Conservation (phyloP, 805 yeast genomes). For the Barnettozyma populi region DNA sequence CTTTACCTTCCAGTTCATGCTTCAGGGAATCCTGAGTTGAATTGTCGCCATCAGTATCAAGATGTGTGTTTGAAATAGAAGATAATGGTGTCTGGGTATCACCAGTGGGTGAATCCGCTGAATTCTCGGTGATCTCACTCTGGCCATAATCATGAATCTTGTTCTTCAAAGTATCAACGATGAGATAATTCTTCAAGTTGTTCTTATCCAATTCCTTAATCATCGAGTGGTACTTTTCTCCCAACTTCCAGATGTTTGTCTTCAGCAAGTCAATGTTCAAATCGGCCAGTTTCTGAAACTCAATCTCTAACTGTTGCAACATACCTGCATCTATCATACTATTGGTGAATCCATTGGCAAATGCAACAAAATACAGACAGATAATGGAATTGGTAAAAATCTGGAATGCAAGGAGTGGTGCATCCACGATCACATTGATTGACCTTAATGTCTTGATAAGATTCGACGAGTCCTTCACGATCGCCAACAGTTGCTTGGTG, state of each 20-base stretch:
- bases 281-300: conserved; percentile 7
- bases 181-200: conserved; percentile 8
- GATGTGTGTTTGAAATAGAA: background rate
- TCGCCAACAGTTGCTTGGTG: conserved; percentile 21
- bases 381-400: conserved; percentile 33
- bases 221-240: conserved; percentile 9
- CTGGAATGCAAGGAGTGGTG: conserved; percentile 35
- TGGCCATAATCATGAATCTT: conserved; percentile 14
- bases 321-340: conserved; percentile 3
- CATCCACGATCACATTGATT: conserved; percentile 30
- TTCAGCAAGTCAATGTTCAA: conserved; percentile 6
- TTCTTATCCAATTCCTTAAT: conserved; percentile 6
- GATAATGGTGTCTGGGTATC: background rate
- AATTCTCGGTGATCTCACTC: conserved; percentile 9
- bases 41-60: background rate
- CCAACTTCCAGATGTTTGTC: conserved; percentile 10
- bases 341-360: conserved; percentile 22
- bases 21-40: background rate
- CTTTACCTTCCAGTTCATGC: background rate
- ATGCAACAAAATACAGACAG: conserved; percentile 28
- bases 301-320: conserved; percentile 2
- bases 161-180: conserved; percentile 10
- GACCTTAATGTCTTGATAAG: conserved; percentile 25
- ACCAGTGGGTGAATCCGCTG: background rate
- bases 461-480: conserved; percentile 25